These are phyloP conservation scores for Buxus sempervirens DNA, from an alignment of 164 flowering plant species.

Conservation along the genomic window DNA sequence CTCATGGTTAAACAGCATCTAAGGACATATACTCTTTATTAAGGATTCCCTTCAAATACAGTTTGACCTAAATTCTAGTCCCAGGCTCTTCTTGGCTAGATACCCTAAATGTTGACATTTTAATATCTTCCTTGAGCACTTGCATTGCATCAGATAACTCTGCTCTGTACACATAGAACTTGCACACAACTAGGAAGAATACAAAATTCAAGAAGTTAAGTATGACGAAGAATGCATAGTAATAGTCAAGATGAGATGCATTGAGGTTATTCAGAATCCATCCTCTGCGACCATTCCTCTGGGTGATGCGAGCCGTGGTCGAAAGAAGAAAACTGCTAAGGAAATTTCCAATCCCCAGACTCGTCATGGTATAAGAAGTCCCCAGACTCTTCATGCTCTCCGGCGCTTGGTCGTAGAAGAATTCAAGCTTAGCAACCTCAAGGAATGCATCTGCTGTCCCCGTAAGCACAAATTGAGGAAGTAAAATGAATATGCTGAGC, in stretches of 20 bases:
- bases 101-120: not conserved
- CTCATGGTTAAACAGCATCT: not conserved
- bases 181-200: constrained; percentile 41
- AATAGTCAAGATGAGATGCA: constrained; percentile 62
- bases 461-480: constrained; percentile 68
- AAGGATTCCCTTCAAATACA: not conserved
- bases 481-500: constrained; percentile 46
- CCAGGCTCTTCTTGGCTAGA: not conserved
- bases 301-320: constrained; percentile 46
- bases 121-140: constrained; percentile 38
- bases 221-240: constrained; percentile 51
- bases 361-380: constrained; percentile 56
- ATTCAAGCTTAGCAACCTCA: constrained; percentile 70
- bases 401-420: constrained; percentile 79
- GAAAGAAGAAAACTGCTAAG: constrained; percentile 59
- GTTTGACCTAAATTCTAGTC: not conserved
- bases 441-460: constrained; percentile 65
- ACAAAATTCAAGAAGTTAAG: constrained; percentile 47
- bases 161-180: constrained; percentile 55
- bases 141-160: constrained; percentile 58
- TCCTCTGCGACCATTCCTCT: constrained; percentile 38
- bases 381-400: constrained; percentile 78
- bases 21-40: not conserved
- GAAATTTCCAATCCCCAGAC: constrained; percentile 56
- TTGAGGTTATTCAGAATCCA: constrained; percentile 70